phyloP scores from a whole-genome alignment of 73 alveolate species.

The Paramecium primaurelia region DNA sequence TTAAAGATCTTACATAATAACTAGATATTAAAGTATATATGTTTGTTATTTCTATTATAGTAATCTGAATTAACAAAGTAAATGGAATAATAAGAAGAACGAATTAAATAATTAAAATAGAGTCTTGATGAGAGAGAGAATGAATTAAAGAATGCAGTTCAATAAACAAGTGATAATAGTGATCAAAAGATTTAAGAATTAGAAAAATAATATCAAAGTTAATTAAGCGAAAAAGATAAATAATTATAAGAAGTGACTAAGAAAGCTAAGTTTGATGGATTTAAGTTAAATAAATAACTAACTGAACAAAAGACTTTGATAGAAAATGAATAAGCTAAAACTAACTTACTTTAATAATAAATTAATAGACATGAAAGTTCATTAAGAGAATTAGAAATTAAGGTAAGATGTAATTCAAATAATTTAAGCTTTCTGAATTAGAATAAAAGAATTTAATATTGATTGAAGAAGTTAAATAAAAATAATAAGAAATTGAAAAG shows the following conservation, averaged over 20 bases:
- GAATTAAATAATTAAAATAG: background rate
- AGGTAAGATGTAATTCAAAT: background rate
- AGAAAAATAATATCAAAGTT: background rate
- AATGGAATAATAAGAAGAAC: background rate
- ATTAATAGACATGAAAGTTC: background rate
- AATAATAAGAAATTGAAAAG: background rate
- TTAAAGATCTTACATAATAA: background rate
- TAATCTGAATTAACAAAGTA: background rate
- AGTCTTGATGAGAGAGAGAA: background rate
- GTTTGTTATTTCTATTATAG: background rate
- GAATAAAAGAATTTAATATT: background rate
- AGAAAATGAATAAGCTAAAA: background rate
- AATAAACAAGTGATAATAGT: background rate
- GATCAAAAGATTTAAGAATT: background rate
- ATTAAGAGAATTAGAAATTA: background rate
- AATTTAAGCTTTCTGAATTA: background rate
- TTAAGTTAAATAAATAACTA: background rate
- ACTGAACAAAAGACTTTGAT: background rate
- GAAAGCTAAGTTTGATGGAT: background rate
- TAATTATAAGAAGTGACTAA: background rate
- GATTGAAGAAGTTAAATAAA: background rate
- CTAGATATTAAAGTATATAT: background rate
- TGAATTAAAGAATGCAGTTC: background rate
- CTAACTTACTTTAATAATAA: background rate
- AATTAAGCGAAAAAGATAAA: background rate